These are phyloP conservation scores for Cladosporium sp. DNA, from an alignment of 2,329 filamentous ascomycete species.

Conservation along the genomic window DNA sequence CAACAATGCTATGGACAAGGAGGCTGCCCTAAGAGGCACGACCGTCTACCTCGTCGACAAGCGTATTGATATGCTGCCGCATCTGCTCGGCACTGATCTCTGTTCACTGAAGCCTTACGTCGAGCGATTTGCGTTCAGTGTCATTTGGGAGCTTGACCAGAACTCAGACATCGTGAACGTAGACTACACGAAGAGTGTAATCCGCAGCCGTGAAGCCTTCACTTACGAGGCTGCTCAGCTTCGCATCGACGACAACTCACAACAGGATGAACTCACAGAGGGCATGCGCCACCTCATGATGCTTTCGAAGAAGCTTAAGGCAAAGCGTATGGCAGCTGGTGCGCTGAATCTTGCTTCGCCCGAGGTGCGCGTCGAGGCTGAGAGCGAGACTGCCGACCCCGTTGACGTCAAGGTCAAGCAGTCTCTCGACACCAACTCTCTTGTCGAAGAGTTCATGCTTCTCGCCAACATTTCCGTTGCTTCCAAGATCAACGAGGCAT, in stretches of 20 bases:
- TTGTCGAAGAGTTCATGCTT: conserved; percentile 99
- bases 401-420: conserved; percentile 96
- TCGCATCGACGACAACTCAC: conserved; percentile 83
- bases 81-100: conserved; percentile 90
- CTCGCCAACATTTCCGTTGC: conserved; percentile 96
- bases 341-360: conserved; percentile 95
- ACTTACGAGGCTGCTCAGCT: conserved; percentile 96
- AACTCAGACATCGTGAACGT: conserved; percentile 81
- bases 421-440: conserved; percentile 90
- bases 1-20: conserved; percentile 93
- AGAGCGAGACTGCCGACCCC: conserved; percentile 93
- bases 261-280: conserved; percentile 83
- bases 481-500: conserved; percentile 82
- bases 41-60: conserved; percentile 98
- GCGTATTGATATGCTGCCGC: conserved; percentile 98
- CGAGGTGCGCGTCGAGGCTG: conserved; percentile 92
- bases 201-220: conserved; percentile 93
- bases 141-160: conserved; percentile 75
- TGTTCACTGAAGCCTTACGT: conserved; percentile 97
- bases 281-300: conserved; percentile 84
- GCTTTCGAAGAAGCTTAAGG: conserved; percentile 88
- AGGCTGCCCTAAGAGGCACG: conserved; percentile 90
- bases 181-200: conserved; percentile 97
- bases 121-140: conserved; percentile 64
- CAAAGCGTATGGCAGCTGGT: conserved; percentile 95